Evolutionary conservation across 306 rosid species (phyloP), one percentile per base, ranked within the genome.

Genomic region (Cucurbita ficifolia): DNA sequence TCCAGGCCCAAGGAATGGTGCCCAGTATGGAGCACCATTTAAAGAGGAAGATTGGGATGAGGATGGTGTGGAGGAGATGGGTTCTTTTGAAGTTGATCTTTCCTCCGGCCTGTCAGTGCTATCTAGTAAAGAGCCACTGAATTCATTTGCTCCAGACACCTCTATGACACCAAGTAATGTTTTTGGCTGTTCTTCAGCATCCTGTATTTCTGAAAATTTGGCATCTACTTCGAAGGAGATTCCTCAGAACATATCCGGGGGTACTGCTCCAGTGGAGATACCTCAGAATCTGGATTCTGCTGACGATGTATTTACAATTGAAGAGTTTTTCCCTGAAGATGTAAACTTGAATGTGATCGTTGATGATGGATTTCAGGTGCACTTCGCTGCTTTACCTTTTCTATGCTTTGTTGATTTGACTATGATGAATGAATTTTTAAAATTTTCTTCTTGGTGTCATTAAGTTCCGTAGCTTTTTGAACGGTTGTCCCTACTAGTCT

Each of bases 1-100:
- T 61, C 85, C 11, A 46, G 98, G 98, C 51, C 96, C 91, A 38
- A 81, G 81, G 70, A 88, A 79, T 45, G 87, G 88, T 57, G 92
- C 89, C 10, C 89, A 86, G 54, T 88, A 89, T 77, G 89, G 85
- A 43, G 84, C 73, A 73, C 88, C 87, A 16, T 89, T 82, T 79
- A 82, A 65, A 17, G 95, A 89, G 69, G 90, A 88, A 68, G 90
- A 89, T 8, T 89, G 89, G 92, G 76, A 77, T 7, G 83, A 76
- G 49, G 75, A 79, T 3, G 90, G 77, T 70, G 59, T 69, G 0
- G 94, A 85, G 70, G 88, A 73, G 61, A 81, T 67, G 13, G 78
- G 63, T 36, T 35, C 72, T 67, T 58, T 22, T 17, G 90, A 82
- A 62, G 50, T 75, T 24, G 49, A 39, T 51, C 69, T 70, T 52